Conservation (phyloP, 2,329 filamentous ascomycete species). For the Hypomyces perniciosus region DNA sequence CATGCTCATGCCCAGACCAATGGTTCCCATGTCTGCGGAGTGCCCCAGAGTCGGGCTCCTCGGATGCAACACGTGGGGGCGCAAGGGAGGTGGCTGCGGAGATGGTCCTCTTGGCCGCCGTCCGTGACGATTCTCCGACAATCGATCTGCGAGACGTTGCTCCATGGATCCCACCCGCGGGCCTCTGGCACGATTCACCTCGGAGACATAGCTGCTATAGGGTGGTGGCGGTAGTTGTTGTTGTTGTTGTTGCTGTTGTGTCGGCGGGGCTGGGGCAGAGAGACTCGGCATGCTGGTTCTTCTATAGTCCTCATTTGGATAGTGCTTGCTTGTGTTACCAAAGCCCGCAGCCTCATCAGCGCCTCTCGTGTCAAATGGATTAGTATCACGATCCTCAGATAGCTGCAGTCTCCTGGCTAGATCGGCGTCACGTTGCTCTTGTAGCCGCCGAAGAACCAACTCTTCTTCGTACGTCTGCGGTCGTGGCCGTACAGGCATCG, state of each 20-base stretch:
- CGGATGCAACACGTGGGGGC: constrained; percentile 12
- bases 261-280: constrained; percentile 16
- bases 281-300: constrained; percentile 23
- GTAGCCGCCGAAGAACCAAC: constrained; percentile 37
- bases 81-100: constrained; percentile 14
- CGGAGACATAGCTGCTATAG: constrained; percentile 32
- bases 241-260: constrained; percentile 8
- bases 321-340: constrained; percentile 50
- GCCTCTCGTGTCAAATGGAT: constrained; percentile 15
- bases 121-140: constrained; percentile 38
- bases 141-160: constrained; percentile 44
- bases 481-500: constrained; percentile 20
- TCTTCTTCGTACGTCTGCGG: constrained; percentile 41
- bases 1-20: constrained; percentile 8
- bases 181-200: constrained; percentile 38
- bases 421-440: constrained; percentile 42
- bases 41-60: constrained; percentile 4
- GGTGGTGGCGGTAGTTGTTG: constrained; percentile 20
- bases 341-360: constrained; percentile 33
- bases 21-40: constrained; percentile 8
- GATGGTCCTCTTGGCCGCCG: constrained; percentile 9
- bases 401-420: constrained; percentile 32
- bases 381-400: constrained; percentile 18
- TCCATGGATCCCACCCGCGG: constrained; percentile 40
- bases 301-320: constrained; percentile 56